A percentile compares a stretch with the other conserved stretches of the same genome.
These are phyloP conservation scores for Lipomyces orientalis DNA, from an alignment of 805 yeast genomes.

Conservation along the genomic window DNA sequence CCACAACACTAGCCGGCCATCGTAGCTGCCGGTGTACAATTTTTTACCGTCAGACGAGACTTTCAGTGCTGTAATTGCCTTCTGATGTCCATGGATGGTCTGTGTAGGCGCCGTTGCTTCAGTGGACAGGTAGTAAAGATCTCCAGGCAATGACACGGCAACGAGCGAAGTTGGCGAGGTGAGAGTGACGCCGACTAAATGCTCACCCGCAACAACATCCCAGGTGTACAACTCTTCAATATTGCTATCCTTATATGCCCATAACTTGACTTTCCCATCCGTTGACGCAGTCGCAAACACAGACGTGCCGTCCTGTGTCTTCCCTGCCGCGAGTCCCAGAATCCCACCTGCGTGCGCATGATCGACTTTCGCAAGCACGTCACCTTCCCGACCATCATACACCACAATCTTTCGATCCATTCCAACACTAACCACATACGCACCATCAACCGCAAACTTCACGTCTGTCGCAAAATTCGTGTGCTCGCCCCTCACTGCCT, in stretches of 20 bases:
- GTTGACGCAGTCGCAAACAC: constrained; percentile 82
- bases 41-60: constrained; percentile 26
- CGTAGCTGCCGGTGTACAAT: constrained; percentile 73
- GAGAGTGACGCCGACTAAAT: constrained; percentile 79
- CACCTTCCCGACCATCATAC: constrained; percentile 90
- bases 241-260: constrained; percentile 58
- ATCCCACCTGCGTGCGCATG: constrained; percentile 74
- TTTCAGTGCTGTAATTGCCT: constrained; percentile 68
- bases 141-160: constrained; percentile 74
- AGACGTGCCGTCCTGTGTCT: constrained; percentile 59
- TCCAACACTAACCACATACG: constrained; percentile 76
- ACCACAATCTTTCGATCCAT: constrained; percentile 77
- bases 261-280: constrained; percentile 73
- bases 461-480: constrained; percentile 81
- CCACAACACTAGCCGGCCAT: constrained; percentile 78
- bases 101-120: constrained; percentile 45
- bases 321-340: constrained; percentile 63
- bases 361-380: constrained; percentile 56
- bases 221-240: constrained; percentile 53
- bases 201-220: constrained; percentile 56
- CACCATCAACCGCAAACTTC: constrained; percentile 81
- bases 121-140: constrained; percentile 57
- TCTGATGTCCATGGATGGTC: constrained; percentile 77
- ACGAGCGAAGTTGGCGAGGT: constrained; percentile 57
- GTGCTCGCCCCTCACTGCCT: constrained; percentile 75